phyloP scores from a whole-genome alignment of 2,329 filamentous ascomycete species.

The Aureobasidium subglaciale region DNA sequence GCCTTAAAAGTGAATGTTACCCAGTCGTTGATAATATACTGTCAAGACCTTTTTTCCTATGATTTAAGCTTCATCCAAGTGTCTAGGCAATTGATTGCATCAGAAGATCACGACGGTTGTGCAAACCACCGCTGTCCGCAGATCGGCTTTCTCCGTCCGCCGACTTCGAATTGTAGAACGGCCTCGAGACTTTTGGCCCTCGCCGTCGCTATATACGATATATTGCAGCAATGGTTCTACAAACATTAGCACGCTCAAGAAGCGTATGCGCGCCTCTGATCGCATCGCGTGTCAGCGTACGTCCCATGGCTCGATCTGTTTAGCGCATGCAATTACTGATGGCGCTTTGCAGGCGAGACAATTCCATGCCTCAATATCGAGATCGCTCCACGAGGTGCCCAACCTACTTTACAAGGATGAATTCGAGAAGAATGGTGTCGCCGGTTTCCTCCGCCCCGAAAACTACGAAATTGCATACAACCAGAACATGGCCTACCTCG shows the following conservation, averaged over 20 bases:
- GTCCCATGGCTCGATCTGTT: background rate
- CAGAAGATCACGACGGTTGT: background rate
- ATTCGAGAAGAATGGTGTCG: conserved; percentile 10
- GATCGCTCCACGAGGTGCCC: conserved; percentile 14
- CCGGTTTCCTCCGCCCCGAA: conserved; percentile 58
- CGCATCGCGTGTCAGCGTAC: background rate
- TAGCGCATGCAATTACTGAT: background rate
- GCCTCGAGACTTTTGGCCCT: conserved; percentile 3
- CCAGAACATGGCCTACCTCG: conserved; percentile 67
- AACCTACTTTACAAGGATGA: conserved; percentile 9
- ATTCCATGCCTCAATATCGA: conserved; percentile 8
- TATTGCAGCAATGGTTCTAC: conserved; percentile 9
- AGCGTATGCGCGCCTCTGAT: conserved; percentile 6
- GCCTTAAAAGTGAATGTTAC: too few species aligned
- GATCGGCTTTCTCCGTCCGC: background rate
- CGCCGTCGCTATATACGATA: background rate
- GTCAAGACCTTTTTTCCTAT: background rate
- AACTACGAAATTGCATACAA: conserved; percentile 74
- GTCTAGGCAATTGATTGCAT: background rate
- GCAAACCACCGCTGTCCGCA: background rate
- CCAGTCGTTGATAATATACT: background rate
- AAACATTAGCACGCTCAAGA: conserved; percentile 6
- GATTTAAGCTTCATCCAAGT: background rate
- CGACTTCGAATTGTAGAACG: background rate
- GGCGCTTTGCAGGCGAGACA: conserved; percentile 8